A percentile compares a stretch with the other conserved stretches of the same genome.
Conservation (phyloP, 176 grass and related monocot species). For the Triticum urartu region DNA sequence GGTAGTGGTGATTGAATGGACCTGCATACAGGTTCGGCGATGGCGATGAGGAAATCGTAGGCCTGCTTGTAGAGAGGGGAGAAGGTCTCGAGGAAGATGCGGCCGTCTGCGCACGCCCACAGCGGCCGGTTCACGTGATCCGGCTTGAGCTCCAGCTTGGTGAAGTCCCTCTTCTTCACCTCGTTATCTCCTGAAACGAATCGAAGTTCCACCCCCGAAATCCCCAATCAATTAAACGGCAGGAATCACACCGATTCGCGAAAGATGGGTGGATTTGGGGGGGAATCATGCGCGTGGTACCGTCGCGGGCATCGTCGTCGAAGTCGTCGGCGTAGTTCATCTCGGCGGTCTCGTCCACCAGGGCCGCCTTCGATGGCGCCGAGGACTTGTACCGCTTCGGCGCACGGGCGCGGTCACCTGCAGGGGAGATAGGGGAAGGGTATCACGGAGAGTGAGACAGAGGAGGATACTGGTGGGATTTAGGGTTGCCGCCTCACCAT, state of each 20-base stretch:
- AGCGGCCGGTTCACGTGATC: slow-evolving; percentile 79
- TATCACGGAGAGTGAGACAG: not conserved
- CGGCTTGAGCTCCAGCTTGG: slow-evolving; percentile 78
- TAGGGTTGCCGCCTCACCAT: slow-evolving; percentile 42
- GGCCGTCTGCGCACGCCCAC: slow-evolving; percentile 87
- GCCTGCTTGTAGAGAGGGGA: slow-evolving; percentile 97
- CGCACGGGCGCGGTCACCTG: slow-evolving; percentile 64
- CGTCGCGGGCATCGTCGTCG: slow-evolving; percentile 71
- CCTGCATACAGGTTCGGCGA: slow-evolving; percentile 96
- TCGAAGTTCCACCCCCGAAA: slow-evolving; percentile 13
- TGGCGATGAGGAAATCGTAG: slow-evolving; percentile 93
- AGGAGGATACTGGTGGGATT: not conserved
- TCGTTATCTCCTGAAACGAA: slow-evolving; percentile 52
- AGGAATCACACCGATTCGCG: slow-evolving; percentile 22
- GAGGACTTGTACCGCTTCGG: slow-evolving; percentile 69
- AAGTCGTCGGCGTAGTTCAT: slow-evolving; percentile 68
- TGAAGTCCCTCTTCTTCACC: slow-evolving; percentile 94
- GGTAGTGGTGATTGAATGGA: slow-evolving; percentile 4
- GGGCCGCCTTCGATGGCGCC: slow-evolving; percentile 46
- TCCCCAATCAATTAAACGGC: slow-evolving; percentile 1
- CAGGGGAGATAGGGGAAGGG: not conserved
- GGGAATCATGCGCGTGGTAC: slow-evolving; percentile 41
- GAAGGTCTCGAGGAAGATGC: slow-evolving; percentile 93
- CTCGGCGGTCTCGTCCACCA: slow-evolving; percentile 68
- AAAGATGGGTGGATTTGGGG: not conserved